These are phyloP conservation scores for Petunia axillaris DNA, from an alignment of 257 asterid species.

Conservation along the genomic window DNA sequence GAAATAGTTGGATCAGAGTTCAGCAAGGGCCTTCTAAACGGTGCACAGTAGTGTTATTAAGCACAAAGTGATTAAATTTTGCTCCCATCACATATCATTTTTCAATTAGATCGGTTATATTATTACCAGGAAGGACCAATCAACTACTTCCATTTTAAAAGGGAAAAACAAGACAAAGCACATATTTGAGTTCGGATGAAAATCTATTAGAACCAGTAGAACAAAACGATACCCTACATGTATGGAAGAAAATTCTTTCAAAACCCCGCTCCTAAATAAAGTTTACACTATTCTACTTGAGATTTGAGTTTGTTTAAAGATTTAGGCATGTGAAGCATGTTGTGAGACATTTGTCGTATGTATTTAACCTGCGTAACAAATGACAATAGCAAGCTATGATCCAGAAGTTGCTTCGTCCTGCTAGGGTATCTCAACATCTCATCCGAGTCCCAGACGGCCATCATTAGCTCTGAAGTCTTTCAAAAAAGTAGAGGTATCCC, in stretches of 20 bases:
- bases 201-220: not conserved
- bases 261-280: slow-evolving; percentile 10
- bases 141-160: too few species aligned
- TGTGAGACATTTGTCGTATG: not conserved
- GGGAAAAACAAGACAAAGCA: too few species aligned
- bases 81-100: too few species aligned
- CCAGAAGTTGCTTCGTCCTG: slow-evolving; percentile 21
- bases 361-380: slow-evolving; percentile 14
- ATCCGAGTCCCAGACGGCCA: not conserved
- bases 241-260: not conserved
- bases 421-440: not conserved
- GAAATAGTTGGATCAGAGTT: too few species aligned
- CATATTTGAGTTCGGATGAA: too few species aligned
- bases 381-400: not conserved
- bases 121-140: too few species aligned
- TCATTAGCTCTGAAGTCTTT: slow-evolving; percentile 62
- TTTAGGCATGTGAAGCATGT: not conserved
- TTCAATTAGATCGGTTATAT: too few species aligned
- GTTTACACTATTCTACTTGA: slow-evolving; percentile 11
- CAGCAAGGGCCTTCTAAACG: too few species aligned
- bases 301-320: not conserved
- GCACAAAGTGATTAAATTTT: too few species aligned
- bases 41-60: too few species aligned
- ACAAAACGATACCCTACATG: not conserved
- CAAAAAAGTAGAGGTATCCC: slow-evolving; percentile 94